A percentile compares a stretch with the other conserved stretches of the same genome.
Evolutionary conservation across 345 rosid genomes (phyloP).

Genomic region (Lenwebbia sp.): DNA sequence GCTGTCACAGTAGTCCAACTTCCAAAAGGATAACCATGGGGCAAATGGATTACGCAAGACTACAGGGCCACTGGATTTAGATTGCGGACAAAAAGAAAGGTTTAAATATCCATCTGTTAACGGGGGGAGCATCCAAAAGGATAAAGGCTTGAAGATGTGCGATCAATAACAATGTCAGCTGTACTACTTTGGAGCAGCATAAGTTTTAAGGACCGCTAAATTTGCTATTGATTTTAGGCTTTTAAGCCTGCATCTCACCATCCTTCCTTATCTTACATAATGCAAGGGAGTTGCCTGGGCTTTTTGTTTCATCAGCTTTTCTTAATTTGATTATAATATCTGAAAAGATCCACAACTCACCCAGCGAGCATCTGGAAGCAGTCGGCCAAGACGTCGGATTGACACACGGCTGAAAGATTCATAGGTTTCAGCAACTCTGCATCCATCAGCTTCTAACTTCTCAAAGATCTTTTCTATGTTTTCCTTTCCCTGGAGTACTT

Average conservation of each 20-base stretch:
- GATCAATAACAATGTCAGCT: neutral
- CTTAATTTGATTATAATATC: neutral
- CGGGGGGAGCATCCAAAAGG: neutral
- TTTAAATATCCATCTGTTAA: neutral
- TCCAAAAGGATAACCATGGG: neutral
- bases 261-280: too few species aligned
- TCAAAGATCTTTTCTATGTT: constrained; percentile 44
- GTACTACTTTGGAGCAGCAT: neutral
- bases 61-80: neutral
- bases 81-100: neutral
- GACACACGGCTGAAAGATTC: constrained; percentile 46
- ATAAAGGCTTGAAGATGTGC: neutral
- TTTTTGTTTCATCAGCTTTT: neutral
- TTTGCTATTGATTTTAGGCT: too few species aligned
- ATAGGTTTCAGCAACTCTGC: constrained; percentile 27
- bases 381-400: constrained; percentile 58
- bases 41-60: neutral
- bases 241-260: too few species aligned
- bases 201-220: too few species aligned
- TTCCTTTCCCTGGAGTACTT: constrained; percentile 44
- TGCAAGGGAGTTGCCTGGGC: too few species aligned
- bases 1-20: neutral
- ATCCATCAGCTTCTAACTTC: constrained; percentile 27
- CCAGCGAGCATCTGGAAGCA: constrained; percentile 78
- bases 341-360: constrained; percentile 22